Conservation (phyloP, 306 rosid genomes). For the Urtica urens region DNA sequence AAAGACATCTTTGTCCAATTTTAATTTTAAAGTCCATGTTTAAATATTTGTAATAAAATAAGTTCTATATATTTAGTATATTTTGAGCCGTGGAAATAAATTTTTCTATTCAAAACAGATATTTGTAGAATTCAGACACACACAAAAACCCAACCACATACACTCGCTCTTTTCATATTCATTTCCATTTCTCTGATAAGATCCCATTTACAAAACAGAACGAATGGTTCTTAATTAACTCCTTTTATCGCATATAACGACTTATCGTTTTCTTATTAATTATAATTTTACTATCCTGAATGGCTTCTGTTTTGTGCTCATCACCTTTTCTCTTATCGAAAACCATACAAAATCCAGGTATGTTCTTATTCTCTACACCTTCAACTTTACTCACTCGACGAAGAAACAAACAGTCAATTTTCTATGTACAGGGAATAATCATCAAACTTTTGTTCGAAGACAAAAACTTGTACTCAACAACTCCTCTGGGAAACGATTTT, state of each 20-base stretch:
- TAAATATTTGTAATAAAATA: too few relatives aligned
- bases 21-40: too few relatives aligned
- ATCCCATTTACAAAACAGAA: not conserved
- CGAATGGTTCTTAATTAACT: not conserved
- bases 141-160: not conserved
- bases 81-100: too few relatives aligned
- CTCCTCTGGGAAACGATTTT: conserved; percentile 14
- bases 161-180: not conserved
- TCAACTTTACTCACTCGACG: too few relatives aligned
- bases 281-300: too few relatives aligned
- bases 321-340: conserved; percentile 21
- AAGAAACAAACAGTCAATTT: too few relatives aligned
- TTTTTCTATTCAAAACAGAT: not conserved
- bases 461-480: conserved; percentile 14
- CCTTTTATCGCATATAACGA: too few relatives aligned
- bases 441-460: conserved; percentile 16
- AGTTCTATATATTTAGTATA: too few relatives aligned
- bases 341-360: conserved; percentile 32
- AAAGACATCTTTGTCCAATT: too few relatives aligned
- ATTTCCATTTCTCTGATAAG: not conserved
- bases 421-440: conserved; percentile 1
- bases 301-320: conserved; percentile 36
- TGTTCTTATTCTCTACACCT: conserved; percentile 3
- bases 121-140: too few relatives aligned
- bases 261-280: too few relatives aligned